Base-by-base conservation (phyloP, 306 rosid species). In the Mimosa pudica region DNA sequence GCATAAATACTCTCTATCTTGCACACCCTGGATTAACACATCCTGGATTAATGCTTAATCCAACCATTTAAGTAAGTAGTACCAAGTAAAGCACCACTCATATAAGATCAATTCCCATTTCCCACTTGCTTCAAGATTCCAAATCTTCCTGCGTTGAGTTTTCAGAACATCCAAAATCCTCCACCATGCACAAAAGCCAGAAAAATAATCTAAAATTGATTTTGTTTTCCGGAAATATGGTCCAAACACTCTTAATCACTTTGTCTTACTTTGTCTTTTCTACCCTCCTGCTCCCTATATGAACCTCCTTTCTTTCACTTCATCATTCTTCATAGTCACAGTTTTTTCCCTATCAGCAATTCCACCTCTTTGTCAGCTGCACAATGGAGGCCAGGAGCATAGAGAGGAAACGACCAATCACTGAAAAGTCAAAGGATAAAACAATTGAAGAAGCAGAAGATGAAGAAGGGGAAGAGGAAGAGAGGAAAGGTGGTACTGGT, bases 401-500 rank as follows among this genome's bases (percentile, higher is more conserved):
- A 32, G 92, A 83, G 78, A 87, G 85, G 77, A 91, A 76, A 82
- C 77, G 81, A 75, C 77, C 67, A 13, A 70, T 81, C 66, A 62
- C 67, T 77, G 89, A 88, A 83, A 89, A 85, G 81, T 78, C 60
- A 32, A 86, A 57, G 64, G 85, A 85, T 36, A 76, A 7, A 79
- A 47, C 69, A 46, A 74, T 64, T 36, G 89, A 89, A 10, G 90
- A 90, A 7, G 89, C 79, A 6, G 92, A 81, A 1, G 89, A 90
- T 45, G 97, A 85, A 1, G 73, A 44, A 70, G 92, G 89, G 8
- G 97, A 92, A 76, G 92, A 91, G 6, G 89, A 78, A 3, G 85
- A 80, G 57, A 77, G 74, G 48, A 75, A 41, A 33, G 82, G 80
- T 42, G 61, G 68, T 55, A 0, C 4, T 20, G 78, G n/a, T 30